phyloP scores from a whole-genome alignment of 805 yeast species.

The Tetrapisispora namnaoensis region DNA sequence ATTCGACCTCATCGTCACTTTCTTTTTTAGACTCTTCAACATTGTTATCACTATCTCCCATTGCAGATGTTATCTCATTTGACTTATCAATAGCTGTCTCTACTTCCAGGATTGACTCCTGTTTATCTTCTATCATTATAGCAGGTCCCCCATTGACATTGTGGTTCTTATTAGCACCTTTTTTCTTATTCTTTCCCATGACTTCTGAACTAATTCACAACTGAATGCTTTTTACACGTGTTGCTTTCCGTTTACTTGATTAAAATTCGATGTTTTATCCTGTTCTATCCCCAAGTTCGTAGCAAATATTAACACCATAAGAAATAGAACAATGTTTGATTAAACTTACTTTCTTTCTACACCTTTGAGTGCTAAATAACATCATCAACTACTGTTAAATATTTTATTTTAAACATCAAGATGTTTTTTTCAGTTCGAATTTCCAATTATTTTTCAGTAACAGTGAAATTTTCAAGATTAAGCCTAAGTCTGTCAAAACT shows the following conservation, averaged over 20 bases:
- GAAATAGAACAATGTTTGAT: no score
- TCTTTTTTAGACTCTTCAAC: conserved; percentile 2
- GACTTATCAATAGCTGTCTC: neutral
- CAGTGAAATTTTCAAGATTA: neutral
- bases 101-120: neutral
- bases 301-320: no score
- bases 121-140: neutral
- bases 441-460: neutral
- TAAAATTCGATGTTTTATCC: no score
- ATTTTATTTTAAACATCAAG: no score
- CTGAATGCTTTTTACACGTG: neutral
- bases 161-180: conserved; percentile 6
- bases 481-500: no score
- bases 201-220: neutral
- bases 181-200: conserved; percentile 18
- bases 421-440: no score
- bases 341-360: no score
- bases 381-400: no score
- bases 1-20: neutral
- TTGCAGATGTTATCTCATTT: neutral
- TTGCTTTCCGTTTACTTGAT: neutral
- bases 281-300: no score
- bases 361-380: no score
- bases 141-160: neutral
- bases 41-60: neutral